Evolutionary conservation across 805 yeast species (phyloP).

Genomic region (Schwanniomyces pseudopolymorphus): DNA sequence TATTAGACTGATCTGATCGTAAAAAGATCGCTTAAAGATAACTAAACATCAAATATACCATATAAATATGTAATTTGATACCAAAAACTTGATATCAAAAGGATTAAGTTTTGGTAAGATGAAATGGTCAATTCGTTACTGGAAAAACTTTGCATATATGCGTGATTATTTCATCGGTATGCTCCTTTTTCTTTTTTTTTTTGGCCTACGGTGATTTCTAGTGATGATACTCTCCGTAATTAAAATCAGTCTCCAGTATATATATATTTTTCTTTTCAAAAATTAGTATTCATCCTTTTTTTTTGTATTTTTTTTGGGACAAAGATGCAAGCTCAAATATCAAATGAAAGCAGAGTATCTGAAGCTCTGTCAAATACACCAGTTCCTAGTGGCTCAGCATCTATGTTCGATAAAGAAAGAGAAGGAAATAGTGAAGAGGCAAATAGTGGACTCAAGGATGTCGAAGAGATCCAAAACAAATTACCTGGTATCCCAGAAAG

Average conservation of each 20-base stretch:
- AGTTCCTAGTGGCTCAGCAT: background rate
- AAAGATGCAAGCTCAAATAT: background rate
- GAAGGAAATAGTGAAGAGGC: background rate
- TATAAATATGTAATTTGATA: too few relatives aligned
- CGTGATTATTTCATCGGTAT: too few relatives aligned
- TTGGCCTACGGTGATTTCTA: too few relatives aligned
- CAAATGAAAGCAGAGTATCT: background rate
- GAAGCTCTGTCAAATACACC: background rate
- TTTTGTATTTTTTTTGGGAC: background rate
- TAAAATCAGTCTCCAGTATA: too few relatives aligned
- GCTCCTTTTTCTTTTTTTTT: too few relatives aligned
- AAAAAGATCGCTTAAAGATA: background rate
- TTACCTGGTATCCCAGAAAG: slow-evolving; percentile 20
- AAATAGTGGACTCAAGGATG: background rate
- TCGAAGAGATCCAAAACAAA: slow-evolving; percentile 2
- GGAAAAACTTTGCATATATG: too few relatives aligned
- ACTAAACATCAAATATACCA: too few relatives aligned
- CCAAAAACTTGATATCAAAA: too few relatives aligned
- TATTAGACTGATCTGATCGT: too few relatives aligned
- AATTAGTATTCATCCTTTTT: background rate
- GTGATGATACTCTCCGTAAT: too few relatives aligned
- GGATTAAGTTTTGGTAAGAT: too few relatives aligned
- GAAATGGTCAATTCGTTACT: too few relatives aligned
- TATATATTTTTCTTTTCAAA: background rate
- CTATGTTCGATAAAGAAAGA: background rate